These are phyloP conservation scores for Pseudogymnoascus destructans DNA, from an alignment of 2,329 filamentous ascomycete species.

Conservation along the genomic window DNA sequence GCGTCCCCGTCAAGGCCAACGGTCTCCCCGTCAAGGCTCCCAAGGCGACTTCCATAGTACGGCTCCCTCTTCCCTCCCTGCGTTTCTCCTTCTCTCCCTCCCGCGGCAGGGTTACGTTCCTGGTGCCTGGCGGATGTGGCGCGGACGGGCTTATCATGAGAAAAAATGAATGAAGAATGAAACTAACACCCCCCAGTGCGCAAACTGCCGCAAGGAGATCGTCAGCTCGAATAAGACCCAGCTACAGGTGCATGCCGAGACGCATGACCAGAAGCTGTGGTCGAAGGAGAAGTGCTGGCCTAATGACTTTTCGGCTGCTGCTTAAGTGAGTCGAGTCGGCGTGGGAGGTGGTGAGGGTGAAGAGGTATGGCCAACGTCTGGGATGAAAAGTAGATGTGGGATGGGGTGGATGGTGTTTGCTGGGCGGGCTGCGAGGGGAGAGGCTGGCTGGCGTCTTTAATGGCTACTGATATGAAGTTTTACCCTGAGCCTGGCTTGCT, in stretches of 20 bases:
- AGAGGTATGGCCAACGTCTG: background rate
- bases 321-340: conserved; percentile 9
- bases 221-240: conserved; percentile 39
- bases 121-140: background rate
- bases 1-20: conserved; percentile 40
- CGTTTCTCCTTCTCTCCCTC: background rate
- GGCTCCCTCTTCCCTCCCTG: conserved; percentile 14
- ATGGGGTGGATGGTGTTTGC: background rate
- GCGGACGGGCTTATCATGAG: background rate
- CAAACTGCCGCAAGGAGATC: conserved; percentile 38
- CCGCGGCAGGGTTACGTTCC: background rate
- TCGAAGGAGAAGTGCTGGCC: conserved; percentile 47
- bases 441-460: conserved; percentile 3
- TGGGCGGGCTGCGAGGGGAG: background rate
- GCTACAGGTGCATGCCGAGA: conserved; percentile 39
- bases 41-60: conserved; percentile 38
- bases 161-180: conserved; percentile 12
- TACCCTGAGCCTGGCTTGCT: background rate
- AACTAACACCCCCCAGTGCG: conserved; percentile 29
- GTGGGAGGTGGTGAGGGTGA: background rate
- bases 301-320: conserved; percentile 30
- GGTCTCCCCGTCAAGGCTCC: conserved; percentile 41
- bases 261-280: conserved; percentile 37
- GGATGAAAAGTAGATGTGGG: background rate
- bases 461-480: conserved; percentile 6